Base-by-base conservation (phyloP, 2,329 filamentous ascomycete genomes). In the Leptographium wingfieldii region DNA sequence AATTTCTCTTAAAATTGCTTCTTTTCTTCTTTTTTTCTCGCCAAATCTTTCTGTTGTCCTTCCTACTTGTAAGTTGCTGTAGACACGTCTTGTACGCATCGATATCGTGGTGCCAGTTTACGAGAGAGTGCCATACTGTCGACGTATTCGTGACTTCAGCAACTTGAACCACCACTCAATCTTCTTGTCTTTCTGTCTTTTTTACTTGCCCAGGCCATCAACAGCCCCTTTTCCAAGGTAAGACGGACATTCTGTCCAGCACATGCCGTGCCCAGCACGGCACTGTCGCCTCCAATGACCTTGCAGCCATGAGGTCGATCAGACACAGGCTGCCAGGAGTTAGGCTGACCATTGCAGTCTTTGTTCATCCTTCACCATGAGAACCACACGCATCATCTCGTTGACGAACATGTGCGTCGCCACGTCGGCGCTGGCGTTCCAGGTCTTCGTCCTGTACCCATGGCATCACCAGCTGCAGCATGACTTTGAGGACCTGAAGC, bases 401-500 rank as follows among this genome's bases (percentile, higher is more conserved):
- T 65, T 85, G 63, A 84, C 81, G 62, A 86, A 88, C 73, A 87
- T 88, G 67, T 68, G 79, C 63, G 81, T 88, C 62, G 85, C 83
- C 58, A 78, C 77, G 35, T 85, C 83, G 4, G 85, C 85, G 0
- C 75, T 88, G 40, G 75, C 74, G 43, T 88, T 88, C 69, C 84
- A 87, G 71, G 82, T 87, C 56, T 84, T 82, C 65, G 85, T 88
- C 48, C 74, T 88, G 12, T 87, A 87, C 69, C 85, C 85, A 1
- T 87, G 84, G 84, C 84, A 87, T 70, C 78, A 85, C 66, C 75
- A 85, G 67, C 73, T 88, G 7, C 81, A 86, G 63, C 76, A 79
- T 25, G 80, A 81, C 62, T 86, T 87, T 66, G 74, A 81, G 59
- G 72, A 76, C 12, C 71, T 86, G 29, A 83, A 81, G 67, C 76